Evolutionary conservation across 805 yeast genomes (phyloP), one percentile per base, ranked within the genome.

Genomic region (Lachancea cidri): DNA sequence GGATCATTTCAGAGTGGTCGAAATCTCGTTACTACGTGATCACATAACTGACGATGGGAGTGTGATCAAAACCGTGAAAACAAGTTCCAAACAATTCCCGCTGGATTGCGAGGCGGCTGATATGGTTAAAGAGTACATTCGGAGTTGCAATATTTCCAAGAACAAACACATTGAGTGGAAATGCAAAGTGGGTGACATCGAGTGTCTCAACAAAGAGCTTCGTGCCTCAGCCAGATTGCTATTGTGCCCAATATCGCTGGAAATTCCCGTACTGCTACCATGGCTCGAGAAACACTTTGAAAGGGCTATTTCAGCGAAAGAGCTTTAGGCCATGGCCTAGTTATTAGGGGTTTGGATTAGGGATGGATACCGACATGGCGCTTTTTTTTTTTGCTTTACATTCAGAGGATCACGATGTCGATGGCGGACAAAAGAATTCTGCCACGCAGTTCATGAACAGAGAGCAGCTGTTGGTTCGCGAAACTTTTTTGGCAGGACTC

Each of bases 261-360:
- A 45, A 36, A 35, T 19, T 4, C 43, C 43, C 8, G 42, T 43
- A 7, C 19, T 43, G 25, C 35, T 16, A 15, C 36, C 46, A 18
- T 39, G 44, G 42, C 14, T 42, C 24, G 39, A 39, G n/a, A 17
- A 32, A 7, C 14, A 25, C 8, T 36, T 39, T 17, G 4, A 29
- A 2, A n/a, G 39, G 13, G 39, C 32, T 3, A 35, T 45, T 7
- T n/a, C 42, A 4, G 4, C n/a, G 4, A 27, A 33, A 5, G 36
- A 36, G 18, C 19, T 45, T 8, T 41, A 36, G 11, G 43, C 43
- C 18, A 42, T 45, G 46, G 43, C 46, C 3, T 45, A 46, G 46
- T 25, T 45, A 3, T 27, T 45, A n/a, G 49, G 49, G 11, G 42
- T 42, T 17, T 45, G 49, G 46, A 30, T 45, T 3, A 44, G 46